phyloP scores from a whole-genome alignment of 2,329 filamentous ascomycete genomes.

The Coniochaeta sp. region DNA sequence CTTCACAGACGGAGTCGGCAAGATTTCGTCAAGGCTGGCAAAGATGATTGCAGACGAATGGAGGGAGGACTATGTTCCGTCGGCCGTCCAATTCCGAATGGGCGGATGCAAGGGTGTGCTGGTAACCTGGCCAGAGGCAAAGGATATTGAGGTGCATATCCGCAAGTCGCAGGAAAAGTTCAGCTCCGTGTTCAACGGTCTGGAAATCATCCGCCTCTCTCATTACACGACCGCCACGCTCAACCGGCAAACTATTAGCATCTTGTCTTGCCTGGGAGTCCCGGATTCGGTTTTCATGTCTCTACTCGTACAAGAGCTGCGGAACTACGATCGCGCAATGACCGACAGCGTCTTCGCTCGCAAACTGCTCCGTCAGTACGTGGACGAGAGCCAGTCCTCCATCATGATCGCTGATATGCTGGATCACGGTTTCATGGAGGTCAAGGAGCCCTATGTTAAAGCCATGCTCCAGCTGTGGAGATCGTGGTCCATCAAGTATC shows the following conservation, averaged over 20 bases:
- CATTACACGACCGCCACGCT: constrained; percentile 69
- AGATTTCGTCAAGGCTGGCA: constrained; percentile 75
- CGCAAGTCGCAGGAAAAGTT: constrained; percentile 89
- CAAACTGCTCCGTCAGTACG: constrained; percentile 60
- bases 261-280: constrained; percentile 75
- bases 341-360: constrained; percentile 55
- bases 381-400: constrained; percentile 82
- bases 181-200: constrained; percentile 55
- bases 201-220: constrained; percentile 83
- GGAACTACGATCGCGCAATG: constrained; percentile 64
- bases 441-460: constrained; percentile 70
- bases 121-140: constrained; percentile 62
- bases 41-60: constrained; percentile 67
- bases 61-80: constrained; percentile 57
- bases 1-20: constrained; percentile 91
- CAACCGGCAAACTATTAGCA: constrained; percentile 83
- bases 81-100: constrained; percentile 85
- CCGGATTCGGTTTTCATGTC: constrained; percentile 55
- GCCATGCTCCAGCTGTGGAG: constrained; percentile 79
- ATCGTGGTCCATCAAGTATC: constrained; percentile 78
- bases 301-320: constrained; percentile 62
- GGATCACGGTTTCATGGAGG: constrained; percentile 67
- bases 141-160: constrained; percentile 64
- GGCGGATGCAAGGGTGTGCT: constrained; percentile 90
- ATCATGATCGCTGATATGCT: constrained; percentile 70